These are phyloP conservation scores for Fusarium sp. DNA, from an alignment of 2,329 filamentous ascomycete genomes.

Conservation along the genomic window DNA sequence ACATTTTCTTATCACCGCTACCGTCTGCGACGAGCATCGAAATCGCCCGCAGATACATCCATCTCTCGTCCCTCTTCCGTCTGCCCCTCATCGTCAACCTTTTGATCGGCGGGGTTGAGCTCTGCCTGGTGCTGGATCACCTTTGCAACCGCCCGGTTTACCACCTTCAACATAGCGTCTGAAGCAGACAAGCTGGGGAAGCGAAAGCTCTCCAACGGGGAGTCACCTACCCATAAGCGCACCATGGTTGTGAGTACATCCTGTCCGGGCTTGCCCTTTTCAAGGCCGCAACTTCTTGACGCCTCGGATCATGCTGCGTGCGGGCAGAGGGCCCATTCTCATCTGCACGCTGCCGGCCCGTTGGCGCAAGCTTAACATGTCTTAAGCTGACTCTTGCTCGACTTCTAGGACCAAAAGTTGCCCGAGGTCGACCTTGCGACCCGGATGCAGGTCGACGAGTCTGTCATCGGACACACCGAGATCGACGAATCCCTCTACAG, in stretches of 20 bases:
- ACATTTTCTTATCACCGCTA: constrained; percentile 14
- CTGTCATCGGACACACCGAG: constrained; percentile 65
- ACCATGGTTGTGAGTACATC: constrained; percentile 68
- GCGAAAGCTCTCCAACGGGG: constrained; percentile 74
- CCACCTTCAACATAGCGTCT: constrained; percentile 49
- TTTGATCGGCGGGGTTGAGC: constrained; percentile 51
- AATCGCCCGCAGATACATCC: constrained; percentile 23
- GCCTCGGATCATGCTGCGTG: constrained; percentile 13
- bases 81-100: constrained; percentile 27
- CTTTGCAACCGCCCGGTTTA: constrained; percentile 35
- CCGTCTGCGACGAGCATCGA: constrained; percentile 26
- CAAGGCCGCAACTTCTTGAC: constrained; percentile 5
- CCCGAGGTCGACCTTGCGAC: constrained; percentile 72
- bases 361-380: not conserved
- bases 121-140: constrained; percentile 52
- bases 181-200: constrained; percentile 70
- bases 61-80: not conserved
- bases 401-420: constrained; percentile 62
- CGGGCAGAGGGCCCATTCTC: not conserved
- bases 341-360: not conserved
- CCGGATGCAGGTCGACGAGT: constrained; percentile 74
- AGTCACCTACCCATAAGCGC: constrained; percentile 68
- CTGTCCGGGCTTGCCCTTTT: not conserved
- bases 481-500: constrained; percentile 82
- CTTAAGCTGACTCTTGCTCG: constrained; percentile 15